These are phyloP conservation scores for Ceratobasidium sp. DNA, from an alignment of 1,284 basidiomycete genomes.

Conservation along the genomic window DNA sequence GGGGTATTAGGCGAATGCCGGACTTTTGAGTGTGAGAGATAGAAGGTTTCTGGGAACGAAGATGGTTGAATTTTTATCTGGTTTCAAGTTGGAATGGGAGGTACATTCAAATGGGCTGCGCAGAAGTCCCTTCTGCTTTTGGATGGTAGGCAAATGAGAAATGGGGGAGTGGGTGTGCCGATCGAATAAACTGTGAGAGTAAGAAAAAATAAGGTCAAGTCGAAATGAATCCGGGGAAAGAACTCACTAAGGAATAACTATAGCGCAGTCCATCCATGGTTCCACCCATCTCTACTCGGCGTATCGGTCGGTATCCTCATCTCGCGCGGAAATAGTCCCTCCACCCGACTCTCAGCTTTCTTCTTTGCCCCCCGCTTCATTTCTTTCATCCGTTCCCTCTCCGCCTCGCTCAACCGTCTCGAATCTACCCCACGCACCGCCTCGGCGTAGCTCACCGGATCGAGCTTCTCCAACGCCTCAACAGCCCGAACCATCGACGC, in stretches of 20 bases:
- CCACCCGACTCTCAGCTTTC: slow-evolving; percentile 80
- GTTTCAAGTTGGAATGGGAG: too few relatives aligned
- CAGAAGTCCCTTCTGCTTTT: too few relatives aligned
- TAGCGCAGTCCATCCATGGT: slow-evolving; percentile 72
- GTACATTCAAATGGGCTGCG: too few relatives aligned
- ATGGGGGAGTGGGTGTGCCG: too few relatives aligned
- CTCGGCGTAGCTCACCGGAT: slow-evolving; percentile 75
- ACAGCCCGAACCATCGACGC: slow-evolving; percentile 83
- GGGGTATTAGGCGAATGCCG: too few relatives aligned
- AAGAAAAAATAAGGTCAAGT: too few relatives aligned
- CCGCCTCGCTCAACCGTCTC: slow-evolving; percentile 69
- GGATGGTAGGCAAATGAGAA: too few relatives aligned
- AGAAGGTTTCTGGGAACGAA: too few relatives aligned
- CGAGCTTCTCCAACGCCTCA: slow-evolving; percentile 79
- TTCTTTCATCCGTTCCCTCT: slow-evolving; percentile 71
- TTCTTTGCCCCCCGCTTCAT: slow-evolving; percentile 76
- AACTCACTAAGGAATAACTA: slow-evolving; percentile 57
- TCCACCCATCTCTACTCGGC: slow-evolving; percentile 80
- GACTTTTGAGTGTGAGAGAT: too few relatives aligned
- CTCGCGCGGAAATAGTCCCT: slow-evolving; percentile 87
- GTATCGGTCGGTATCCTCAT: slow-evolving; percentile 83
- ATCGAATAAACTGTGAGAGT: too few relatives aligned
- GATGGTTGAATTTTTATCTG: too few relatives aligned
- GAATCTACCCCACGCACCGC: slow-evolving; percentile 85
- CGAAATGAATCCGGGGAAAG: not conserved